These are phyloP conservation scores for Alternaria gaisen DNA, from an alignment of 2,329 filamentous ascomycete genomes.

Conservation along the genomic window DNA sequence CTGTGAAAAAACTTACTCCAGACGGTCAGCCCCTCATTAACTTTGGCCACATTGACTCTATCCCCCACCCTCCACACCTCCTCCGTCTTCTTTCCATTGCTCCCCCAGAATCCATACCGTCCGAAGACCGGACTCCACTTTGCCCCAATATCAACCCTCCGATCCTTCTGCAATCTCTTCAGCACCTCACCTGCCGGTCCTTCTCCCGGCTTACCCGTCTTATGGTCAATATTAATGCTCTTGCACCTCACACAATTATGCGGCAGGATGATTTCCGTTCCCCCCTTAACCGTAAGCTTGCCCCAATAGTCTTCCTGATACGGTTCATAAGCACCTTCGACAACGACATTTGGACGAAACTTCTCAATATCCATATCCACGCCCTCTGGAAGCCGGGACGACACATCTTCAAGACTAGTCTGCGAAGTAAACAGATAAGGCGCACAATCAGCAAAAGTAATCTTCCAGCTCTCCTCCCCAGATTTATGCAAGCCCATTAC, in stretches of 20 bases:
- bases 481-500: conserved; percentile 47
- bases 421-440: conserved; percentile 77
- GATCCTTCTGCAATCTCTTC: conserved; percentile 56
- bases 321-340: conserved; percentile 50
- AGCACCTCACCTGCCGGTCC: conserved; percentile 53
- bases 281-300: conserved; percentile 46
- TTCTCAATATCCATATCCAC: conserved; percentile 56
- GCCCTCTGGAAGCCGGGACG: conserved; percentile 49
- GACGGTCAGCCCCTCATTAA: conserved; percentile 51
- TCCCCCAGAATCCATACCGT: conserved; percentile 55
- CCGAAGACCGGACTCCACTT: conserved; percentile 61
- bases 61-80: conserved; percentile 52
- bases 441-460: conserved; percentile 78
- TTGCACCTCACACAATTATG: conserved; percentile 59
- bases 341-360: conserved; percentile 58
- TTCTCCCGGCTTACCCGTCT: conserved; percentile 52
- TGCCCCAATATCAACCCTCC: conserved; percentile 55
- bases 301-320: conserved; percentile 61
- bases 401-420: conserved; percentile 74
- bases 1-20: conserved; percentile 51
- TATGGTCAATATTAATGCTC: conserved; percentile 59
- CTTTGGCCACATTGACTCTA: conserved; percentile 52
- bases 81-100: conserved; percentile 17
- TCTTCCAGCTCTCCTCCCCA: conserved; percentile 32
- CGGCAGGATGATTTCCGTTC: conserved; percentile 46